Evolutionary conservation across 2,329 filamentous ascomycete species (phyloP).

Genomic region (Epichloe sibirici): DNA sequence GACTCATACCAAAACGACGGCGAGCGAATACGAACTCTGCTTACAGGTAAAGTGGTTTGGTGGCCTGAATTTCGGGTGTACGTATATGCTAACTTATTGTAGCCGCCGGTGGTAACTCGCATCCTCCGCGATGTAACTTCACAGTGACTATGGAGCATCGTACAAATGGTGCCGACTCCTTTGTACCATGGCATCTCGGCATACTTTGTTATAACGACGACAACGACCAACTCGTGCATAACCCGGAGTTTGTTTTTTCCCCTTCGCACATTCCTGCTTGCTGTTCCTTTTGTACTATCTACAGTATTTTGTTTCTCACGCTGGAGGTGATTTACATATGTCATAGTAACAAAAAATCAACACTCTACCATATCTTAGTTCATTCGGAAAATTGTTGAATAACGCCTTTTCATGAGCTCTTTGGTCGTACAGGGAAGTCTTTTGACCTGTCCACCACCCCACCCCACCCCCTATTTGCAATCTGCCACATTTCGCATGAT

Average conservation of each 20-base stretch:
- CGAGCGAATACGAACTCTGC: conserved; percentile 24
- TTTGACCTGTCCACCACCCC: no score
- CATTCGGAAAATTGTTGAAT: no score
- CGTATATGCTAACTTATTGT: conserved; percentile 3
- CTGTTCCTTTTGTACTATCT: neutral
- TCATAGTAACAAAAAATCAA: neutral
- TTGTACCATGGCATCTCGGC: neutral
- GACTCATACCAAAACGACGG: conserved; percentile 18
- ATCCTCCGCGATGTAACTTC: neutral
- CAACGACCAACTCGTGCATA: conserved; percentile 5
- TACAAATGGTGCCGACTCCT: neutral
- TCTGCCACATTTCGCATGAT: no score
- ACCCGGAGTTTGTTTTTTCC: neutral
- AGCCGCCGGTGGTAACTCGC: conserved; percentile 24
- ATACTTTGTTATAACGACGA: neutral
- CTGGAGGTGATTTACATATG: neutral
- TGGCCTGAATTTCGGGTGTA: neutral
- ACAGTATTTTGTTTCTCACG: neutral
- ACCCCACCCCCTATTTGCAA: no score
- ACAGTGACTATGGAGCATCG: neutral
- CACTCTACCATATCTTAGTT: neutral
- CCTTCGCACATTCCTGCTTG: neutral
- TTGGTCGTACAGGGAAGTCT: no score
- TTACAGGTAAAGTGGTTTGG: conserved; percentile 20
- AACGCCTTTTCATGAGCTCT: no score